A percentile compares a stretch with the other conserved stretches of the same genome.
Conservation (phyloP, 306 rosid genomes). For the Cucumis melo region DNA sequence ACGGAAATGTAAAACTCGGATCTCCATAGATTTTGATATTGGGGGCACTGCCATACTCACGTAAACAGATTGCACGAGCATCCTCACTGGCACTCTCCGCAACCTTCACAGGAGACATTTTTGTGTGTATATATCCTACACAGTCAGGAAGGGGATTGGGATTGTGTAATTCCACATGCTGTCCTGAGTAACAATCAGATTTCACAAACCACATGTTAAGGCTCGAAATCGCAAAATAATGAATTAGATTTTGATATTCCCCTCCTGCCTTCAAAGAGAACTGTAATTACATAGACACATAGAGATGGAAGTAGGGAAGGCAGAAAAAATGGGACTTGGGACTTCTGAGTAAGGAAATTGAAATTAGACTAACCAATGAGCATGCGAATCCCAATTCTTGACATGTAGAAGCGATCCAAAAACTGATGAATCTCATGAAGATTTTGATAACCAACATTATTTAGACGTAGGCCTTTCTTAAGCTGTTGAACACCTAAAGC, state of each 20-base stretch:
- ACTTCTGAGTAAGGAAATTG: not conserved
- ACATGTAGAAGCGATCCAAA: slow-evolving; percentile 92
- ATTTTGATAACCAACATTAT: slow-evolving; percentile 30
- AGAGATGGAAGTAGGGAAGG: slow-evolving; percentile 4
- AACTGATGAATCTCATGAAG: slow-evolving; percentile 76
- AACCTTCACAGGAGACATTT: slow-evolving; percentile 78
- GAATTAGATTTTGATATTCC: not conserved
- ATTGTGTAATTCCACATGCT: slow-evolving; percentile 94
- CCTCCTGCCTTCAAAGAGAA: not conserved
- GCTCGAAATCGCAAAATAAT: not conserved
- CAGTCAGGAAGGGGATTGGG: slow-evolving; percentile 71
- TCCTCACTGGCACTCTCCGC: slow-evolving; percentile 70
- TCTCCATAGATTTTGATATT: slow-evolving; percentile 66
- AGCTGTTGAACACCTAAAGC: slow-evolving; percentile 94
- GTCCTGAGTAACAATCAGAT: slow-evolving; percentile 45
- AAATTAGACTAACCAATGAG: slow-evolving; percentile 52
- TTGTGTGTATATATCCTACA: slow-evolving; percentile 83
- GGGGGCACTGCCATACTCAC: slow-evolving; percentile 86
- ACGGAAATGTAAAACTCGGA: slow-evolving; percentile 85
- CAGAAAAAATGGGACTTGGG: not conserved
- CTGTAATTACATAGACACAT: not conserved
- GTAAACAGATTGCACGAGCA: slow-evolving; percentile 69
- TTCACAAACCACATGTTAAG: slow-evolving; percentile 1
- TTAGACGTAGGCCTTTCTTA: slow-evolving; percentile 56
- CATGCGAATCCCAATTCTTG: slow-evolving; percentile 98